These are phyloP conservation scores for Blumeria hordei DNA, from an alignment of 2,329 filamentous ascomycete species.

Conservation along the genomic window DNA sequence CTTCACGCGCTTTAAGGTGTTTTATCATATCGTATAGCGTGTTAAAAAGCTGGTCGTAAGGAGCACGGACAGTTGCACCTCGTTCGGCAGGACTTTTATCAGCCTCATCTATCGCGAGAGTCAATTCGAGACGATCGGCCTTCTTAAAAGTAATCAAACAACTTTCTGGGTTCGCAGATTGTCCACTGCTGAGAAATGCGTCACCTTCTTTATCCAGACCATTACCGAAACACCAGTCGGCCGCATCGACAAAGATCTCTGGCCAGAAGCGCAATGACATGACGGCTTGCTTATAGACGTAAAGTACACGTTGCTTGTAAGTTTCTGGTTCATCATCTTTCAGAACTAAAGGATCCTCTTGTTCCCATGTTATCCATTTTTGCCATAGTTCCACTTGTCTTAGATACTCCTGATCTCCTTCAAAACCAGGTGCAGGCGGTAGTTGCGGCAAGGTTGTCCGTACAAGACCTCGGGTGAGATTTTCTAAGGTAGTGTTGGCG, in stretches of 20 bases:
- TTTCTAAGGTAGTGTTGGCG: conserved; percentile 73
- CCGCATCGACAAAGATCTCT: conserved; percentile 85
- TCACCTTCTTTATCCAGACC: conserved; percentile 38
- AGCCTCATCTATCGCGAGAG: conserved; percentile 51
- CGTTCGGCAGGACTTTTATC: conserved; percentile 40
- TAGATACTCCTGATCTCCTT: conserved; percentile 63
- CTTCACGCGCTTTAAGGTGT: conserved; percentile 41
- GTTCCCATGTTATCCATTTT: conserved; percentile 88
- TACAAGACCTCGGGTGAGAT: conserved; percentile 53
- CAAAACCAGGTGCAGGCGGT: conserved; percentile 64
- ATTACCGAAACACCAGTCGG: conserved; percentile 76
- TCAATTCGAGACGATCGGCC: conserved; percentile 66
- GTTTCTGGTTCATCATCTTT: conserved; percentile 54
- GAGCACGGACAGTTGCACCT: conserved; percentile 43
- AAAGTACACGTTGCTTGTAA: conserved; percentile 59
- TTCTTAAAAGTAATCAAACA: conserved; percentile 74
- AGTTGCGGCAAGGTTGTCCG: conserved; percentile 59
- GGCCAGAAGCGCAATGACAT: conserved; percentile 91
- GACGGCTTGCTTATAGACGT: conserved; percentile 78
- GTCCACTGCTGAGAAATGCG: conserved; percentile 54
- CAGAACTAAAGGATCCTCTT: conserved; percentile 69
- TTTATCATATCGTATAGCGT: conserved; percentile 72
- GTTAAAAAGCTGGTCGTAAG: conserved; percentile 62
- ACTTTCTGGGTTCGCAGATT: conserved; percentile 79
- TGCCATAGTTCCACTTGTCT: conserved; percentile 79